Evolutionary conservation across 225 moss, liverwort and hornwort genomes (phyloP).

Genomic region (Sphagnum contortum): DNA sequence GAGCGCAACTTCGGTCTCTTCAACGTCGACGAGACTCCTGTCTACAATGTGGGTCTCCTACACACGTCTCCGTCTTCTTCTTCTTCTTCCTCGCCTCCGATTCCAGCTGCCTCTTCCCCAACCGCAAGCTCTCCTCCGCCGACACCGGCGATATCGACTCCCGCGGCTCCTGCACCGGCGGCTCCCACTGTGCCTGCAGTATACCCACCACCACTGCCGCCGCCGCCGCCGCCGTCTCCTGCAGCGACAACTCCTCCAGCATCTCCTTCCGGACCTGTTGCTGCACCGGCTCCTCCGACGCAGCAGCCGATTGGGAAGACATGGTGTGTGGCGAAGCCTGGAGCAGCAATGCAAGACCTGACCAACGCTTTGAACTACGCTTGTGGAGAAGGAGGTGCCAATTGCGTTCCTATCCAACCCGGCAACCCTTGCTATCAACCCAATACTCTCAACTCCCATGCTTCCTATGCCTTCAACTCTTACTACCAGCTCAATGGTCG

Average conservation of each 20-base stretch:
- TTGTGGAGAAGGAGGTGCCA: slow-evolving; percentile 31
- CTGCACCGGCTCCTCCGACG: no score
- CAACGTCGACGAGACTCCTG: slow-evolving; percentile 21
- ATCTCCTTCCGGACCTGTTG: no score
- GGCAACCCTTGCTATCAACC: slow-evolving; percentile 26
- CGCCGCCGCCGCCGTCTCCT: slow-evolving; percentile 19
- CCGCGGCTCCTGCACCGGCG: no score
- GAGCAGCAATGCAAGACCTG: slow-evolving; percentile 14
- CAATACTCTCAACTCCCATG: slow-evolving; percentile 28
- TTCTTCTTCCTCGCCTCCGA: background rate
- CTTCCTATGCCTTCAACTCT: slow-evolving; percentile 43
- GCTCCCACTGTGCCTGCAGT: no score
- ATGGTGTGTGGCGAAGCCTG: slow-evolving; percentile 38
- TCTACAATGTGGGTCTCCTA: slow-evolving; percentile 29
- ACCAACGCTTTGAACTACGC: slow-evolving; percentile 38
- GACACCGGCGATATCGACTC: no score
- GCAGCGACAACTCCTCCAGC: slow-evolving; percentile 7
- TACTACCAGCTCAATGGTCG: slow-evolving; percentile 26
- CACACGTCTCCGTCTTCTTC: slow-evolving; percentile 1
- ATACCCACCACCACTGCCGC: no score
- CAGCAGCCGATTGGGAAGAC: slow-evolving; percentile 24
- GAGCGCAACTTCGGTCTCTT: slow-evolving; percentile 43
- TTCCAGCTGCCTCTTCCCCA: background rate
- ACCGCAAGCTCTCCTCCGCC: background rate
- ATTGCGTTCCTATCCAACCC: slow-evolving; percentile 21